Conservation (phyloP, 352 stramenopile genomes). For the Phytopythium mirpurense region DNA sequence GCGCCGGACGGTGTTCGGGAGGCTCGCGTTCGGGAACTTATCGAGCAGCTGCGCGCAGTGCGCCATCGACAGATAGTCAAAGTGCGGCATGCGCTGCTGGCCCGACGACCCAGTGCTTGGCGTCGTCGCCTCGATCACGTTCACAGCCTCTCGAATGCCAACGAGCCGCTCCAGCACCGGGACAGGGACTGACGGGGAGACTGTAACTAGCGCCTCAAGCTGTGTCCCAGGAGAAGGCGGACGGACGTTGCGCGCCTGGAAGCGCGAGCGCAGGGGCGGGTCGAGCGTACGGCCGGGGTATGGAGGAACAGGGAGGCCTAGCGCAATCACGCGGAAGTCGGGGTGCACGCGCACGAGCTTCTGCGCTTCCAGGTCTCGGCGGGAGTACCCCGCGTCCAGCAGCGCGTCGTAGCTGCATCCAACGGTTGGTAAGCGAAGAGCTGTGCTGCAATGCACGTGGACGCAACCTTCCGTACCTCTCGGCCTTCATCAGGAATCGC, state of each 20-base stretch:
- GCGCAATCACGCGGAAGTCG: constrained; percentile 92
- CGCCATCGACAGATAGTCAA: constrained; percentile 54
- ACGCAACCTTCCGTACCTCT: constrained; percentile 31
- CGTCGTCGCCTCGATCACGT: constrained; percentile 54
- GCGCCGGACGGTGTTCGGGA: constrained; percentile 32
- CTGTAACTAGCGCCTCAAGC: constrained; percentile 42
- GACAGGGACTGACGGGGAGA: constrained; percentile 44
- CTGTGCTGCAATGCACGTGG: background rate
- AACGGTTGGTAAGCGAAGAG: too few relatives aligned
- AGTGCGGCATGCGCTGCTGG: constrained; percentile 56
- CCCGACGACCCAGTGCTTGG: constrained; percentile 17
- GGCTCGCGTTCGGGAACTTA: constrained; percentile 37
- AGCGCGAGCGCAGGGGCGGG: constrained; percentile 81
- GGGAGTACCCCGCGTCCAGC: constrained; percentile 44
- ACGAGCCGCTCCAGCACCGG: constrained; percentile 61
- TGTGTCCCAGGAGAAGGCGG: constrained; percentile 59
- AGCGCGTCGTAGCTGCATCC: constrained; percentile 55
- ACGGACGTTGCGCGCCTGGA: constrained; percentile 72
- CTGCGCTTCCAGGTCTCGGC: constrained; percentile 37
- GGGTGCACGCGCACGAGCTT: constrained; percentile 85
- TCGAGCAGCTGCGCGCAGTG: constrained; percentile 52
- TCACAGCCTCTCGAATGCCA: constrained; percentile 61
- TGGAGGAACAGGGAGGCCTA: constrained; percentile 83
- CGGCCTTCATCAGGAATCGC: constrained; percentile 88
- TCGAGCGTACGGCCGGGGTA: constrained; percentile 85